A percentile compares a stretch with the other conserved stretches of the same genome.
These are phyloP conservation scores for Hyaloscypha finlandica DNA, from an alignment of 495 filamentous ascomycete species.

Conservation along the genomic window DNA sequence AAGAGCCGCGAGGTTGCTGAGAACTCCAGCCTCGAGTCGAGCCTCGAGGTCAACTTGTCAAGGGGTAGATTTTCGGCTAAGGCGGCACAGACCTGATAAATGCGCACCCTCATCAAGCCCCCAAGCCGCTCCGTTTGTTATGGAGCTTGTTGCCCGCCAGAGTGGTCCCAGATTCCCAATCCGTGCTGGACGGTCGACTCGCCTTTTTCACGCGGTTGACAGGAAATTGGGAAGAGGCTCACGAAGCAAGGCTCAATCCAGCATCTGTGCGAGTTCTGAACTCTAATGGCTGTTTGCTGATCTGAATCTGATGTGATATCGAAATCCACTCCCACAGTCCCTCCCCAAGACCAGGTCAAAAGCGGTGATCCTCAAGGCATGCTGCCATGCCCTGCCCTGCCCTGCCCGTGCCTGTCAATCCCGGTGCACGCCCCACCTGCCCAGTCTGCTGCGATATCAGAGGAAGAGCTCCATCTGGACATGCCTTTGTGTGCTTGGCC, in stretches of 20 bases:
- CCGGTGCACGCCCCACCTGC: neutral
- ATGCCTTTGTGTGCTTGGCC: neutral
- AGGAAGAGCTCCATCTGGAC: neutral
- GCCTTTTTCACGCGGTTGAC: neutral
- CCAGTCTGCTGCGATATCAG: too few species aligned
- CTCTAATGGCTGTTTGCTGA: neutral
- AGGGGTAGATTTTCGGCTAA: too few species aligned
- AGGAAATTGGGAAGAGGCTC: neutral
- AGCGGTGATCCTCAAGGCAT: slow-evolving; percentile 1
- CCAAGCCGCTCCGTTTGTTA: too few species aligned
- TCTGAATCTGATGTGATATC: neutral
- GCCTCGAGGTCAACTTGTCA: too few species aligned
- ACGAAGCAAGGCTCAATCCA: neutral
- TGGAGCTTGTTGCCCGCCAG: too few species aligned
- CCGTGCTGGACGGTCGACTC: neutral
- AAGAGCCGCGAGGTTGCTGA: too few species aligned
- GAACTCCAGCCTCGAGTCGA: too few species aligned
- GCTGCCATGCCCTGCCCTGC: neutral
- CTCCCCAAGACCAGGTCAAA: neutral
- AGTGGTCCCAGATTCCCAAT: too few species aligned
- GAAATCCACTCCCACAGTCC: neutral
- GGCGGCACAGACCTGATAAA: too few species aligned
- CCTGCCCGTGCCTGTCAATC: slow-evolving; percentile 12
- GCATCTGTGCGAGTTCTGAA: neutral
- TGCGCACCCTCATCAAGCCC: too few species aligned